These are phyloP conservation scores for Cicer judaicum DNA, from an alignment of 306 rosid species.

Conservation along the genomic window DNA sequence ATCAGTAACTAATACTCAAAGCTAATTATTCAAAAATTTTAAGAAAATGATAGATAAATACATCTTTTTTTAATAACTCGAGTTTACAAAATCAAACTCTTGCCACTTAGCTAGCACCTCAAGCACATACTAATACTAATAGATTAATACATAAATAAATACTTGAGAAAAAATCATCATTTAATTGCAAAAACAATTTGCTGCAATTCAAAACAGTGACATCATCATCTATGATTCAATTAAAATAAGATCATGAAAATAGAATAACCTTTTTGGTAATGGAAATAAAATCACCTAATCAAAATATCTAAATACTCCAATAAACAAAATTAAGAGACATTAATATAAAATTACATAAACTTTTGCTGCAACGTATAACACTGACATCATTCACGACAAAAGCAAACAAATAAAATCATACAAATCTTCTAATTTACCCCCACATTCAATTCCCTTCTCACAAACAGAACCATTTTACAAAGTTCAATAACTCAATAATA, in stretches of 20 bases:
- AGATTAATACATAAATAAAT: background rate
- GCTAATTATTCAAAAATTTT: background rate
- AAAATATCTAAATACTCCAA: background rate
- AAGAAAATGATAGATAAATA: background rate
- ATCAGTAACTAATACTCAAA: constrained; percentile 16
- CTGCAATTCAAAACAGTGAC: background rate
- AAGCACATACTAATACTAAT: too few relatives aligned
- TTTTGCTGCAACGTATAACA: background rate
- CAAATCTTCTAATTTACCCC: constrained; percentile 14
- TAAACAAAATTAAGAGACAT: background rate
- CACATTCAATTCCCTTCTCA: background rate
- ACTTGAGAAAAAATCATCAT: background rate
- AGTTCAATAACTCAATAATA: background rate
- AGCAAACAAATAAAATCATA: background rate
- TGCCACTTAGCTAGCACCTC: too few relatives aligned
- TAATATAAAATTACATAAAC: background rate
- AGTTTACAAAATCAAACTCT: too few relatives aligned
- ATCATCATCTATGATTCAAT: background rate
- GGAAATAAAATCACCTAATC: background rate
- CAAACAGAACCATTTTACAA: background rate
- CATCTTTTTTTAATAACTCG: background rate
- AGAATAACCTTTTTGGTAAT: background rate
- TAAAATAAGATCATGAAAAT: background rate
- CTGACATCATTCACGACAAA: background rate
- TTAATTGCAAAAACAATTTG: background rate